Evolutionary conservation across 1,284 basidiomycete species (phyloP), one percentile per base, ranked within the genome.

Genomic region (Cutaneotrichosporon cavernicola): DNA sequence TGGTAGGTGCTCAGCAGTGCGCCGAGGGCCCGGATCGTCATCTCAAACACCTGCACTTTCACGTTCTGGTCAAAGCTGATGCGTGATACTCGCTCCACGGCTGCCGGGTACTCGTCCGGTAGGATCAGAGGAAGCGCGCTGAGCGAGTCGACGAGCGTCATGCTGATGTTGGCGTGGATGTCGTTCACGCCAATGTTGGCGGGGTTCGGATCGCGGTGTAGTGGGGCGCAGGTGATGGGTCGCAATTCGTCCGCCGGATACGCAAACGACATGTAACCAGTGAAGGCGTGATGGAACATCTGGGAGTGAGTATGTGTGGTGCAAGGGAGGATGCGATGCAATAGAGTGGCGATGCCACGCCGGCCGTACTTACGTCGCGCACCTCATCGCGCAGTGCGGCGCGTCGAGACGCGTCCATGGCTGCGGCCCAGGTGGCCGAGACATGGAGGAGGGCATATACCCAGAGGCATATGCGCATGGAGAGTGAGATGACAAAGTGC

Each of bases 1-100:
- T 82, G 91, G 89, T 73, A 93, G 9, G 87, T 93, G 6, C 91
- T 92, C 14, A 97, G 79, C 52, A 97, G 84, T 4, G 92, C 92
- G 5, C 95, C 94, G 5, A 97, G 82, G 2, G 91, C 90, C 38
- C 92, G 87, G 65, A 95, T 95, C 2, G 90, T 95, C 18, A 90
- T 90, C 81, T 76, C 78, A 64, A 80, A 80, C 7, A 80, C 75
- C 61, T 67, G 61, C 2, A 84, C 79, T 62, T 82, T 81, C 59
- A 80, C 78, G 69, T 83, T 79, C 64, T 77, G 76, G 65, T 81
- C 77, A 65, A 80, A 80, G 2, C 68, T 66, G 2, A 76, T 60
- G 31, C 65, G 52, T 22, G 72, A 60, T 16, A 79, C 74, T 9
- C 60, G 63, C 40, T 74, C 69, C 7, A 81, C 63, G 0, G 78